phyloP scores from a whole-genome alignment of 768 basidiomycete genomes.

The Tulasnella sp. region DNA sequence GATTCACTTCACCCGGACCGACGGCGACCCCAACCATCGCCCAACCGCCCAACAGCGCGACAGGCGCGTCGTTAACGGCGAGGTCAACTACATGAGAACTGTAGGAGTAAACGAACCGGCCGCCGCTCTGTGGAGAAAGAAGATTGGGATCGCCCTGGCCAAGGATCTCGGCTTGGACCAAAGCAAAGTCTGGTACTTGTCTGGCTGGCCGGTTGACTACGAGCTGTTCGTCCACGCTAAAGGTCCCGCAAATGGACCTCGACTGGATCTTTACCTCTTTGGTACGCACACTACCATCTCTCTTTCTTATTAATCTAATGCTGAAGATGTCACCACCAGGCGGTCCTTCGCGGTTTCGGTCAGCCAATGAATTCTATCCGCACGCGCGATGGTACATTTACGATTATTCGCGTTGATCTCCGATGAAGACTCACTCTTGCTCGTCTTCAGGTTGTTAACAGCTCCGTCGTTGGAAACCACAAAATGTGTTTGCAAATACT shows the following conservation, averaged over 20 bases:
- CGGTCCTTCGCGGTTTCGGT: conserved; percentile 57
- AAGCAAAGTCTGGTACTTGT: conserved; percentile 27
- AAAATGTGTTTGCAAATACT: conserved; percentile 40
- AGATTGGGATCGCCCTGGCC: conserved; percentile 29
- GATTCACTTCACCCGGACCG: conserved; percentile 30
- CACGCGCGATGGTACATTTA: conserved; percentile 69
- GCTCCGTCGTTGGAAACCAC: conserved; percentile 33
- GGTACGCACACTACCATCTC: conserved; percentile 50
- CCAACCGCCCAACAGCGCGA: conserved; percentile 16
- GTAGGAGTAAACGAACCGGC: conserved; percentile 28
- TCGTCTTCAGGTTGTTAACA: conserved; percentile 45
- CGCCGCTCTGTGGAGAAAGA: conserved; percentile 31
- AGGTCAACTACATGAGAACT: conserved; percentile 26
- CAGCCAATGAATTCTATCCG: conserved; percentile 81
- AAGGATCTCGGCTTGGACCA: conserved; percentile 27
- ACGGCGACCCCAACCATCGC: conserved; percentile 24
- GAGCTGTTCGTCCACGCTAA: conserved; percentile 76
- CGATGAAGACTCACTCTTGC: conserved; percentile 50
- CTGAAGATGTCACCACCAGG: conserved; percentile 47
- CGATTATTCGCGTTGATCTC: conserved; percentile 50
- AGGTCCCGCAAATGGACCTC: conserved; percentile 55
- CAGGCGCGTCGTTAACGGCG: conserved; percentile 18
- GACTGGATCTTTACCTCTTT: conserved; percentile 78
- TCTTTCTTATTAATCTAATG: conserved; percentile 44
- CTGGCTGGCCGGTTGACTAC: conserved; percentile 59